Conservation (phyloP, 805 yeast species). For the Wickerhamomyces chambardii region DNA sequence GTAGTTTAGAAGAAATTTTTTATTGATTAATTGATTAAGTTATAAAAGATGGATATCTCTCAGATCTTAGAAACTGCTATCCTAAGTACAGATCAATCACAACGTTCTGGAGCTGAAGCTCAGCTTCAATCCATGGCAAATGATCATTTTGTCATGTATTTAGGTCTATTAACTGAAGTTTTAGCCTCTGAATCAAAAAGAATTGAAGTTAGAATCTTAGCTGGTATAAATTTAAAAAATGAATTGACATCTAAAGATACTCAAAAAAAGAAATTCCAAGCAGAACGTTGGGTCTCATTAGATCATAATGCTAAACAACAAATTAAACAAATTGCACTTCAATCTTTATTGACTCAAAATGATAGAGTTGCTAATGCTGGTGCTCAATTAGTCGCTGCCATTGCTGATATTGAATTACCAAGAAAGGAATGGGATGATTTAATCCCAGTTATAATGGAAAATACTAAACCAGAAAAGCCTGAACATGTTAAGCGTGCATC, state of each 20-base stretch:
- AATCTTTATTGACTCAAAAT: conserved; percentile 53
- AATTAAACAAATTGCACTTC: conserved; percentile 58
- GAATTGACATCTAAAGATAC: conserved; percentile 77
- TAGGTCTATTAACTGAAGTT: conserved; percentile 61
- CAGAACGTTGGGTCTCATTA: conserved; percentile 67
- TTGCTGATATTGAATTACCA: conserved; percentile 94
- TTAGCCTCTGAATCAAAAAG: conserved; percentile 56
- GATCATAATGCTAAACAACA: conserved; percentile 44
- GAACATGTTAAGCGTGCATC: conserved; percentile 81
- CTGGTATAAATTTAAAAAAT: conserved; percentile 83
- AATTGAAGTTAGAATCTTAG: conserved; percentile 83
- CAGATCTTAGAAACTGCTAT: conserved; percentile 74
- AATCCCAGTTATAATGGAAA: conserved; percentile 75
- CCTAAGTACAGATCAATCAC: conserved; percentile 52
- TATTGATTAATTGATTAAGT: no score
- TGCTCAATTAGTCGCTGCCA: conserved; percentile 93
- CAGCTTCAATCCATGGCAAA: conserved; percentile 64
- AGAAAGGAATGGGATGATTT: conserved; percentile 82
- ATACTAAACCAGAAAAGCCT: conserved; percentile 73
- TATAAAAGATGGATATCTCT: conserved; percentile 41
- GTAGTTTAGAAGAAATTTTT: no score
- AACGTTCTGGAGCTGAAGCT: conserved; percentile 71
- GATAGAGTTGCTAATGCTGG: conserved; percentile 80
- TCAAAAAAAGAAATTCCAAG: conserved; percentile 45
- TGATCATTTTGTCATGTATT: conserved; percentile 68